These are phyloP conservation scores for Cladosporium sp. DNA, from an alignment of 2,329 filamentous ascomycete species.

Conservation along the genomic window DNA sequence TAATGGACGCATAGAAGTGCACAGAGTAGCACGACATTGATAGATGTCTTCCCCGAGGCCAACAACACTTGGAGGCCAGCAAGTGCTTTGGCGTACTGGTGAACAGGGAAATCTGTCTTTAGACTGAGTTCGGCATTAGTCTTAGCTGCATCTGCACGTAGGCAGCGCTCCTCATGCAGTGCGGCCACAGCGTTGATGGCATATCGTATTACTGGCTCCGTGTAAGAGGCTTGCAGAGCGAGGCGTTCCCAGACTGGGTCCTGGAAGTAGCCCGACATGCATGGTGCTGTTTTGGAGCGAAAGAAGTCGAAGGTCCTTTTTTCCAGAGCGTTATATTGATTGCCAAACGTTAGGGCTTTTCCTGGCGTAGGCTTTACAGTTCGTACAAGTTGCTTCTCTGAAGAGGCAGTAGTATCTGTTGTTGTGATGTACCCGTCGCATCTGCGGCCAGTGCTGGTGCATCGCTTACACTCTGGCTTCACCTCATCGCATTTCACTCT, in stretches of 20 bases:
- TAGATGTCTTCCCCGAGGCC: constrained; percentile 22
- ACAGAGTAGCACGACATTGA: constrained; percentile 34
- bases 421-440: constrained; percentile 51
- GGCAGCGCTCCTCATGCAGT: constrained; percentile 32
- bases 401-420: constrained; percentile 14
- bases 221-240: constrained; percentile 34
- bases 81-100: constrained; percentile 36
- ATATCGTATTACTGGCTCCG: constrained; percentile 34
- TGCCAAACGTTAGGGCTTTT: constrained; percentile 25
- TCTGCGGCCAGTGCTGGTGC: not conserved
- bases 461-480: constrained; percentile 2
- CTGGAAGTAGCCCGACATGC: constrained; percentile 34
- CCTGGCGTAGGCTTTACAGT: constrained; percentile 20
- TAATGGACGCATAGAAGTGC: constrained; percentile 37
- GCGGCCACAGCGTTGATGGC: constrained; percentile 36
- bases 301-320: constrained; percentile 35
- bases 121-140: constrained; percentile 25
- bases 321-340: constrained; percentile 29
- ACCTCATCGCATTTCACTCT: constrained; percentile 60
- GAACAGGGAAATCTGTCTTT: constrained; percentile 29
- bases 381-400: constrained; percentile 17
- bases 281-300: constrained; percentile 28
- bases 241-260: constrained; percentile 34
- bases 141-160: constrained; percentile 22
- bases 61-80: constrained; percentile 32